Base-by-base conservation (phyloP, 192 early-diverging fungal genomes). In the Podila epicladia region DNA sequence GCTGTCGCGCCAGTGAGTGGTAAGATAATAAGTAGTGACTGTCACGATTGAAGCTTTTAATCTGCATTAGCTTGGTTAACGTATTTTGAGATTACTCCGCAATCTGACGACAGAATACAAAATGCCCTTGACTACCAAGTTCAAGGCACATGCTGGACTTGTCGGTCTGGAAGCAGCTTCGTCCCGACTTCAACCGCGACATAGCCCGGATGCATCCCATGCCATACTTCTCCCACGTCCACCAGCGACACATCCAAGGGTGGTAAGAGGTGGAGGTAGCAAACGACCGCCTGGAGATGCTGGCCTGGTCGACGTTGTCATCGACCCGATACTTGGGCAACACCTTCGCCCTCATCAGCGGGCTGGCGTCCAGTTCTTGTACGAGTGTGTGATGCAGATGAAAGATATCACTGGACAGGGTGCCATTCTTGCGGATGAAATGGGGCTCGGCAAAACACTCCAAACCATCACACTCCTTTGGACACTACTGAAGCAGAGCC, bases 381-480 rank as follows among this genome's bases (percentile, higher is more conserved):
- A 88, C 61, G 85, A 88, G 60, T 85, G 86, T 35, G 66, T 88
- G 4, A 85, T 86, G 80, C 84, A 82, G 22, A 75, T 87, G 83
- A 86, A 74, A 49, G 73, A 95, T 71, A 89, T 92, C 57, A 92
- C 95, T 70, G 90, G 92, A 4, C 83, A 95, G 57, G 96, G 94
- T 65, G 89, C 88, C 26, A 92, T 92, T 53, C 64, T 92, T 15
- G 91, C 91, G 1, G 91, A 92, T 66, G 91, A 92, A 65, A 92
- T 92, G 91, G 91, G 91, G 11, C 83, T 91, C 15, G 83, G 87
- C 64, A 87, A 94, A 74, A 91, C 90, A 3, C 87, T 90, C 57
- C 90, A 91, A 37, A 89, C 90, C 37, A 91, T 91, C 73, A 87
- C 90, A 5, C 77, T 91, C 29, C 73, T 91, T 24, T 85, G 64